Base-by-base conservation (phyloP, 2,329 filamentous ascomycete genomes). In the Nakataea oryzae region DNA sequence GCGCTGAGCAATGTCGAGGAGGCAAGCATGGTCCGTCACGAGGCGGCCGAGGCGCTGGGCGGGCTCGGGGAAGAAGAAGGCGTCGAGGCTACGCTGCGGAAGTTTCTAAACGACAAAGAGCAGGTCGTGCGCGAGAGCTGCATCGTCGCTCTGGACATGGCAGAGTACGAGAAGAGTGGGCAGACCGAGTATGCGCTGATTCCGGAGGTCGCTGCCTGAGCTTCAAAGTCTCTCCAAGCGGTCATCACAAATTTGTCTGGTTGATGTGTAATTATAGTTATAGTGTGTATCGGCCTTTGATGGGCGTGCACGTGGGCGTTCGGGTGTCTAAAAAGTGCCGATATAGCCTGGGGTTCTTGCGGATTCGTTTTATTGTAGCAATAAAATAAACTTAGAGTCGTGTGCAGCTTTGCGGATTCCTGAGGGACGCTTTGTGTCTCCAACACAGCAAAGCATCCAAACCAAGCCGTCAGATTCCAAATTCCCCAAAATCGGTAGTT, bases 91-190 rank as follows among this genome's bases (percentile, higher is more conserved):
- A 88, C 86, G 4, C 74, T 99, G 70, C 91, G 85, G 75, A 82
- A 80, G 66, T 97, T 97, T 76, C 76, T 97, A 66, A 79, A 96
- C 66, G 96, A 99, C 73, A 86, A 91, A 64, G 93, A 97, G 75
- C 86, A 90, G 73, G 93, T 99, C 7, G 95, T 99, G 55, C 86
- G 92, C 64, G 95, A 99, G 72, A 97, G 93, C 74, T 87, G 96
- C 54, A 86, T 97, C 69, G 95, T 99, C 62, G 95, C 95, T 57
- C 81, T 99, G 67, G 95, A 99, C 74, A 99, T 99, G 91, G 95
- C 93, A 13, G 93, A 97, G 72, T 97, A 91, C 71, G 95, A 99
- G 80, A 91, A 90, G 79, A 90, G 86, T 68, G 90, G 90, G 55
- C 86, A 96, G 75, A 79, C 86, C 34, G 93, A 99, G 73, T 99